These are phyloP conservation scores for Crucihimalaya himalaica DNA, from an alignment of 345 rosid species.

Conservation along the genomic window DNA sequence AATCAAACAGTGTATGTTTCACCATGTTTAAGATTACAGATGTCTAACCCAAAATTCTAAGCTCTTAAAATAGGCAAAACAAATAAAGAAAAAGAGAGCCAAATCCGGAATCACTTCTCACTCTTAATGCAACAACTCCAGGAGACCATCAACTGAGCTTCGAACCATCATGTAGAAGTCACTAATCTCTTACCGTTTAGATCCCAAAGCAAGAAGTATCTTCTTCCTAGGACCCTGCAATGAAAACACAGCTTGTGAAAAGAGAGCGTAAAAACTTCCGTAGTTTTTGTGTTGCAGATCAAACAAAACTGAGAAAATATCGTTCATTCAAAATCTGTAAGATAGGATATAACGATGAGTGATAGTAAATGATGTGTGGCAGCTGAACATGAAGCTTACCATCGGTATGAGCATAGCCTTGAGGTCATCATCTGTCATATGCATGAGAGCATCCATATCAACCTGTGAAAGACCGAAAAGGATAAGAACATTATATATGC, in stretches of 20 bases:
- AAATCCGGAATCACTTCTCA: conserved; percentile 29
- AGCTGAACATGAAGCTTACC: conserved; percentile 50
- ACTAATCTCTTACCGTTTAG: conserved; percentile 50
- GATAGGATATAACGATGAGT: not conserved
- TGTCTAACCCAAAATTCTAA: conserved; percentile 26
- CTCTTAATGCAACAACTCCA: conserved; percentile 33
- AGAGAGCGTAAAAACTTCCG: not conserved
- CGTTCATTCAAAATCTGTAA: conserved; percentile 12
- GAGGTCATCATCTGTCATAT: conserved; percentile 96
- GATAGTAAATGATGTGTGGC: not conserved
- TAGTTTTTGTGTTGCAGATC: not conserved
- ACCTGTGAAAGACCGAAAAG: conserved; percentile 53
- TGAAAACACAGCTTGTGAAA: conserved; percentile 22
- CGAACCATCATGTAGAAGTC: not conserved
- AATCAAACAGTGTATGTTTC: conserved; percentile 19
- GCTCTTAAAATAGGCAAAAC: conserved; percentile 22
- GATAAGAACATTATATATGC: not conserved
- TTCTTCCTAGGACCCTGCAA: conserved; percentile 98
- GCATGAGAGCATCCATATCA: conserved; percentile 93
- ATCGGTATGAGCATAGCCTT: conserved; percentile 94
- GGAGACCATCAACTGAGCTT: conserved; percentile 25
- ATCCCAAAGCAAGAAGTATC: conserved; percentile 80
- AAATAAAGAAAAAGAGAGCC: conserved; percentile 15
- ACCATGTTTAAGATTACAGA: conserved; percentile 31
- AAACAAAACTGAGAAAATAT: not conserved